A percentile compares a stretch with the other conserved stretches of the same genome.
These are phyloP conservation scores for Ramaria sp. DNA, from an alignment of 768 basidiomycete species.

Conservation along the genomic window DNA sequence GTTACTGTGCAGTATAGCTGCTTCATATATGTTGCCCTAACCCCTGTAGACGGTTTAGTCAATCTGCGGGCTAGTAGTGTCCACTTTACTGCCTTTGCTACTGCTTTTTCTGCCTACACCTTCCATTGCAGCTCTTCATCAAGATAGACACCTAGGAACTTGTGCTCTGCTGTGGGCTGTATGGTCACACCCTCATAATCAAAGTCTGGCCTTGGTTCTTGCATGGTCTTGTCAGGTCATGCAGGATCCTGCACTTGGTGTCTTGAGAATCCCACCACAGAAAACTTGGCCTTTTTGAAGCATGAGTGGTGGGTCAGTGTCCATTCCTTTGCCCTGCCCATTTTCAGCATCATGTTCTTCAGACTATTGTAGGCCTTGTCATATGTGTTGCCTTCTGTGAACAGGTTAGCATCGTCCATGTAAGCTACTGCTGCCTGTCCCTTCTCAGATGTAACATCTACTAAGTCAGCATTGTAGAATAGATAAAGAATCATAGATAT, in stretches of 20 bases:
- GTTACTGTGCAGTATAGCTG: constrained; percentile 11
- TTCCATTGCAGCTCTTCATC: too few relatives aligned
- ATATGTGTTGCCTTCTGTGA: constrained; percentile 6
- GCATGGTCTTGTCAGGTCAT: too few relatives aligned
- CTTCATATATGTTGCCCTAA: constrained; percentile 9
- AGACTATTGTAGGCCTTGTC: not conserved
- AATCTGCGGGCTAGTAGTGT: not conserved
- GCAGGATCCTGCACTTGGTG: too few relatives aligned
- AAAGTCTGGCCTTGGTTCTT: too few relatives aligned
- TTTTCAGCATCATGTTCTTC: too few relatives aligned
- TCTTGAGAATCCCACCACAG: too few relatives aligned
- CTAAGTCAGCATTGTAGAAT: constrained; percentile 16
- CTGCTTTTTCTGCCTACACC: constrained; percentile 10
- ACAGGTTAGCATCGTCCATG: not conserved
- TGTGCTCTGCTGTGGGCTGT: too few relatives aligned
- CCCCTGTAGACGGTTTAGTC: not conserved
- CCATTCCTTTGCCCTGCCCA: too few relatives aligned
- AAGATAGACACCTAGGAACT: too few relatives aligned
- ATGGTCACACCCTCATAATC: too few relatives aligned
- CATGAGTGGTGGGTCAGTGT: too few relatives aligned
- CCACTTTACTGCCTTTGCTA: constrained; percentile 2
- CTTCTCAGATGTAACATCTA: constrained; percentile 11
- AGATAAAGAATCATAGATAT: constrained; percentile 18
- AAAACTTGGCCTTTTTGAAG: too few relatives aligned
- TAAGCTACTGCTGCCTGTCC: constrained; percentile 13